A percentile compares a stretch with the other conserved stretches of the same genome.
These are phyloP conservation scores for Fusarium scirpi DNA, from an alignment of 2,329 filamentous ascomycete species.

Conservation along the genomic window DNA sequence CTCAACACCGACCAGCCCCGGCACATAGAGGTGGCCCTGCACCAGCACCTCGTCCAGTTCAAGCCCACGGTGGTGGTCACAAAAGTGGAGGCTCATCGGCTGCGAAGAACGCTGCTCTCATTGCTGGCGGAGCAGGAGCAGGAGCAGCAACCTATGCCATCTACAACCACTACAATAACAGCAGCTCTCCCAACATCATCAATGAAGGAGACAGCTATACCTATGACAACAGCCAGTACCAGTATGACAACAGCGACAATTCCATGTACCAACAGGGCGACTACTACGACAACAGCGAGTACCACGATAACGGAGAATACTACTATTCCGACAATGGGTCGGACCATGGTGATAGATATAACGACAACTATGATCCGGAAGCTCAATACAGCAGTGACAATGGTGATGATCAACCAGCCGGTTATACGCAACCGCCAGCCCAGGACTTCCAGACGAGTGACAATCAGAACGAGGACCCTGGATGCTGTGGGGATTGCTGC, in stretches of 20 bases:
- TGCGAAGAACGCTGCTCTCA: not conserved
- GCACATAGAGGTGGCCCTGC: not conserved
- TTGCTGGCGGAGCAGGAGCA: not conserved
- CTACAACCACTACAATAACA: slow-evolving; percentile 5
- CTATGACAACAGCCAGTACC: slow-evolving; percentile 4
- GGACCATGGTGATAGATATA: not conserved
- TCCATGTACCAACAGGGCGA: not conserved
- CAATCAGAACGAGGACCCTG: not conserved
- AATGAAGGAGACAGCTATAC: slow-evolving; percentile 11
- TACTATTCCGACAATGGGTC: not conserved
- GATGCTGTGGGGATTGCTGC: not conserved
- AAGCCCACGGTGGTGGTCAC: not conserved
- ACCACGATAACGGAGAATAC: not conserved
- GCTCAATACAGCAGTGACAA: not conserved
- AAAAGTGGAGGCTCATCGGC: slow-evolving; percentile 8
- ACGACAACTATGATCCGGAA: not conserved
- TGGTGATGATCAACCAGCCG: not conserved
- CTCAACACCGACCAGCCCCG: not conserved
- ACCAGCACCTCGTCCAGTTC: not conserved
- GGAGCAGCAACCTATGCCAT: slow-evolving; percentile 5
- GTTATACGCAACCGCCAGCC: not conserved
- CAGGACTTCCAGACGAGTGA: not conserved
- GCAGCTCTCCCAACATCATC: slow-evolving; percentile 14
- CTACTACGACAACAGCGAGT: not conserved
- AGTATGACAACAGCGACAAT: slow-evolving; percentile 5